These are phyloP conservation scores for Ramaria sp. DNA, from an alignment of 768 basidiomycete species.

Conservation along the genomic window DNA sequence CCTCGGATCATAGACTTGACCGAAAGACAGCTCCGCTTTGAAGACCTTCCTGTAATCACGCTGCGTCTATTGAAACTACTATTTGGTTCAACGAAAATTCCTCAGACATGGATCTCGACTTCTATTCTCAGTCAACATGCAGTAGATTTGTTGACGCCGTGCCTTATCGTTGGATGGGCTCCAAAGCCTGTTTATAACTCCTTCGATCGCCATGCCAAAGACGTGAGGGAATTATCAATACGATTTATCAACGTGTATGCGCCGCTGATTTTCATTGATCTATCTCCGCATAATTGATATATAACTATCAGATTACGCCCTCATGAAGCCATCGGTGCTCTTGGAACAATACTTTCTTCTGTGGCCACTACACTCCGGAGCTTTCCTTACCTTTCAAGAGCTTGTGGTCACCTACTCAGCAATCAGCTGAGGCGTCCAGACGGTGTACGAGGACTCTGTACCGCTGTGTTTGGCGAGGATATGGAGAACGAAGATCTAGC, in stretches of 20 bases:
- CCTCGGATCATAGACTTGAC: constrained; percentile 33
- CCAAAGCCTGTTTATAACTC: constrained; percentile 27
- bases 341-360: constrained; percentile 48
- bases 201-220: constrained; percentile 29
- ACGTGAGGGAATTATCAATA: constrained; percentile 38
- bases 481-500: constrained; percentile 38
- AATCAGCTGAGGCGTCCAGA: constrained; percentile 59
- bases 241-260: constrained; percentile 55
- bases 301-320: constrained; percentile 42
- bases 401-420: constrained; percentile 54
- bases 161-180: constrained; percentile 67
- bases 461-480: constrained; percentile 58
- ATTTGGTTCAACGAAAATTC: constrained; percentile 30
- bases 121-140: constrained; percentile 47
- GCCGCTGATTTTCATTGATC: constrained; percentile 7
- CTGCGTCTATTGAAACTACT: constrained; percentile 36
- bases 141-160: constrained; percentile 45
- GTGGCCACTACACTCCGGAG: constrained; percentile 21
- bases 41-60: constrained; percentile 31
- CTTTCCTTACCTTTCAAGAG: constrained; percentile 38
- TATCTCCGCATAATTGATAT: not conserved
- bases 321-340: constrained; percentile 50
- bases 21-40: constrained; percentile 30
- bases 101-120: constrained; percentile 48
- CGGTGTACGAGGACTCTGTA: constrained; percentile 59